phyloP scores from a whole-genome alignment of 441 rosid species.

The Cnidoscolus chayamansa region DNA sequence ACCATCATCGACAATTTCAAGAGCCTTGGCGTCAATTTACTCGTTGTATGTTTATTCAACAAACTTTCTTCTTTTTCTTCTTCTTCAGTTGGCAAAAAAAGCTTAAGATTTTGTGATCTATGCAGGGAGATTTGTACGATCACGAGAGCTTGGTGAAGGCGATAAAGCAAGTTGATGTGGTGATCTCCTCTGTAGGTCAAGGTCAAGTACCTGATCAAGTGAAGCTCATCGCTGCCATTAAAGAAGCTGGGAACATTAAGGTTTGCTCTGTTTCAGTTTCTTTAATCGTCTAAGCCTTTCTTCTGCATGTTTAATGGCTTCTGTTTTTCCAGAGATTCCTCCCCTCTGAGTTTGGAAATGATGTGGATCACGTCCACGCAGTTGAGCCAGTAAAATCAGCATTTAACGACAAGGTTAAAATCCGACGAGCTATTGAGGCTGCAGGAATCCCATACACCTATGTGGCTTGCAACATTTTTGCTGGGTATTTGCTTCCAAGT shows the following conservation, averaged over 20 bases:
- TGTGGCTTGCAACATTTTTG: neutral
- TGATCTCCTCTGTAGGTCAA: slow-evolving; percentile 36
- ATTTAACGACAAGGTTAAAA: slow-evolving; percentile 31
- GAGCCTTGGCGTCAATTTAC: slow-evolving; percentile 1
- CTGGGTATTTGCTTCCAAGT: no score
- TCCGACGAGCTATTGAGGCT: slow-evolving; percentile 43
- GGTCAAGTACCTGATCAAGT: slow-evolving; percentile 27
- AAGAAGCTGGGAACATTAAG: slow-evolving; percentile 50
- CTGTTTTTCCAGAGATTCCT: slow-evolving; percentile 39
- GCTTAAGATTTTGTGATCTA: neutral
- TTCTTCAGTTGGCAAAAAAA: neutral
- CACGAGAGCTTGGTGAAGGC: slow-evolving; percentile 37
- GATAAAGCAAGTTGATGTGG: slow-evolving; percentile 43
- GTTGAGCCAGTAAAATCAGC: slow-evolving; percentile 52
- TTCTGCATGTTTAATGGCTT: neutral
- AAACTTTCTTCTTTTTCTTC: neutral
- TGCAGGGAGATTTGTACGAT: slow-evolving; percentile 42
- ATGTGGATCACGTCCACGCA: slow-evolving; percentile 42
- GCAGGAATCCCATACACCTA: slow-evolving; percentile 47
- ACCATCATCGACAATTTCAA: neutral
- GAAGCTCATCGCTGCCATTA: slow-evolving; percentile 46
- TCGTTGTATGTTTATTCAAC: neutral
- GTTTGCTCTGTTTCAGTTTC: slow-evolving; percentile 9
- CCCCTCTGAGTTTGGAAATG: slow-evolving; percentile 59
- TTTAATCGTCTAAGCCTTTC: neutral